phyloP scores from a whole-genome alignment of 1,139 yeast genomes.

The Arxiozyma bovina region DNA sequence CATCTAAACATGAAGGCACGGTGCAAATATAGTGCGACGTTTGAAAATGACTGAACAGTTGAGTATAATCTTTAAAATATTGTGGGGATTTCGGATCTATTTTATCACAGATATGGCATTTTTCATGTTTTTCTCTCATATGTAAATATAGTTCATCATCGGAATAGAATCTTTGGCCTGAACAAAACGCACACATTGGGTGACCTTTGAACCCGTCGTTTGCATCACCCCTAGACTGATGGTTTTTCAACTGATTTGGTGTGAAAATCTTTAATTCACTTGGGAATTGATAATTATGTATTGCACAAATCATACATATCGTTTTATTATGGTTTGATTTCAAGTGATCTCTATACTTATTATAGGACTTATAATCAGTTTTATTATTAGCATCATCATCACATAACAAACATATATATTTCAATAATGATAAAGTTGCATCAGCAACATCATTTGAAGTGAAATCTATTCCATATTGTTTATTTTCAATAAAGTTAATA shows the following conservation, averaged over 20 bases:
- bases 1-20: constrained; percentile 76
- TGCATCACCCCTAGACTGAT: constrained; percentile 59
- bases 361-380: constrained; percentile 40
- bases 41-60: constrained; percentile 65
- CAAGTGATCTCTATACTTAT: constrained; percentile 56
- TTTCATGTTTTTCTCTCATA: constrained; percentile 76
- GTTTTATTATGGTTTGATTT: constrained; percentile 50
- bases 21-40: constrained; percentile 68
- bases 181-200: constrained; percentile 80
- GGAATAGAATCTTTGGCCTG: constrained; percentile 68
- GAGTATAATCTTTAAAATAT: constrained; percentile 69
- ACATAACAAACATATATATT: constrained; percentile 46
- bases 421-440: constrained; percentile 45
- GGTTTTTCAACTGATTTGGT: constrained; percentile 55
- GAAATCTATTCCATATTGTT: constrained; percentile 44
- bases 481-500: constrained; percentile 23
- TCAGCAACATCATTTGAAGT: constrained; percentile 38
- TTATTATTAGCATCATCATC: constrained; percentile 15
- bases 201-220: constrained; percentile 76
- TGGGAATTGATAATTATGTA: constrained; percentile 68
- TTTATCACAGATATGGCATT: constrained; percentile 83
- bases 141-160: constrained; percentile 81
- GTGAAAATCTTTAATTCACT: constrained; percentile 59
- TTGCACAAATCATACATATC: constrained; percentile 68
- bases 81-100: constrained; percentile 57